phyloP scores from a whole-genome alignment of 805 yeast species.

The Yarrowia sp. region DNA sequence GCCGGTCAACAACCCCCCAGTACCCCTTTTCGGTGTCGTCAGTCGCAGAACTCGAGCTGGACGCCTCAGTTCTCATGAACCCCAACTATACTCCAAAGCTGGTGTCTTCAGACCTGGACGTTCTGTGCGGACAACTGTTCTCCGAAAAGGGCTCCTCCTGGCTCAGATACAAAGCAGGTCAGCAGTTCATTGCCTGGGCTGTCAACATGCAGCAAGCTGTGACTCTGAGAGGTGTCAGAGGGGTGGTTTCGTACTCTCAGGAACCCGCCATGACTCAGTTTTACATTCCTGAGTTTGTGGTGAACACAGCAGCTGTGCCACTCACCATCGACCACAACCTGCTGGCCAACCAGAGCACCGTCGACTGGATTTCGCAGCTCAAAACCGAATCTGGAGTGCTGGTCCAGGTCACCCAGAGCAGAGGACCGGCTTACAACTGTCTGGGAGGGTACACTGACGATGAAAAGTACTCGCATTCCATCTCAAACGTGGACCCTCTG shows the following conservation, averaged over 20 bases:
- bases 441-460: not conserved
- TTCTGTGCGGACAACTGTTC: constrained; percentile 42
- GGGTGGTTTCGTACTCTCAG: not conserved
- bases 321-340: constrained; percentile 2
- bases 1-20: constrained; percentile 13
- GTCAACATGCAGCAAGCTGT: constrained; percentile 21
- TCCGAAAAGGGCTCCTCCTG: constrained; percentile 46
- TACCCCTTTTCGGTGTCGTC: constrained; percentile 18
- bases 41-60: constrained; percentile 42
- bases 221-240: constrained; percentile 8
- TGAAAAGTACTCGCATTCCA: constrained; percentile 40
- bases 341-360: constrained; percentile 36
- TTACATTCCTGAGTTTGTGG: constrained; percentile 27
- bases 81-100: constrained; percentile 43
- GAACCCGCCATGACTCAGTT: not conserved
- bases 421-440: constrained; percentile 22
- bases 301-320: not conserved
- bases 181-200: constrained; percentile 44
- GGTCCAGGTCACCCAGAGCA: constrained; percentile 18
- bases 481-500: constrained; percentile 44
- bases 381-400: constrained; percentile 29
- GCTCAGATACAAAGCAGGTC: constrained; percentile 45
- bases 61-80: constrained; percentile 45
- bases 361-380: constrained; percentile 31
- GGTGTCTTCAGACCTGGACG: constrained; percentile 42